phyloP scores from a whole-genome alignment of 176 grass and related monocot genomes.

The Bromus sterilis region DNA sequence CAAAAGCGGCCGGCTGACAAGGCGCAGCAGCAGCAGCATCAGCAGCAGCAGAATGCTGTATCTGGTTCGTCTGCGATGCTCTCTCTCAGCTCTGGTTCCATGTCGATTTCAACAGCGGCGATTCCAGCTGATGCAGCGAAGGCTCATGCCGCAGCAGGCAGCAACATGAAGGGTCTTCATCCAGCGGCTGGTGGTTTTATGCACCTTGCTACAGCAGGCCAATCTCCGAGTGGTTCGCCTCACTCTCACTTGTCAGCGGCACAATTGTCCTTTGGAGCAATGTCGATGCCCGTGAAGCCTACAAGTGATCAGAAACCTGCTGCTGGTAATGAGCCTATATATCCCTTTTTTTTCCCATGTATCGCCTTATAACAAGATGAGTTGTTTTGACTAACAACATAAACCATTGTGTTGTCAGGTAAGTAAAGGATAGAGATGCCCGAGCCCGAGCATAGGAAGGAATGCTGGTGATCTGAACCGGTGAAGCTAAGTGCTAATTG shows the following conservation, averaged over 20 bases:
- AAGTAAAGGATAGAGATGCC: conserved; percentile 7
- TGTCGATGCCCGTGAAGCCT: conserved; percentile 48
- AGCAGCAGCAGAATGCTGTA: conserved; percentile 34
- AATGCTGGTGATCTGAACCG: neutral
- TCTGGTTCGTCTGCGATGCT: conserved; percentile 14
- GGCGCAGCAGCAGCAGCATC: conserved; percentile 42
- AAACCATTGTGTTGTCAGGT: conserved; percentile 4
- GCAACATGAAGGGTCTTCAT: conserved; percentile 53
- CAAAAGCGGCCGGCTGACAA: conserved; percentile 50
- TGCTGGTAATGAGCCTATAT: conserved; percentile 42
- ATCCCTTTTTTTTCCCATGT: neutral
- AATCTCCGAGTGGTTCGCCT: conserved; percentile 33
- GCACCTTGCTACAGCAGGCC: conserved; percentile 33
- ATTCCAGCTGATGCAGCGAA: conserved; percentile 29
- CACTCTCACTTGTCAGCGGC: conserved; percentile 41
- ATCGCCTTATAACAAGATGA: neutral
- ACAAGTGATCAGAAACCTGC: conserved; percentile 72
- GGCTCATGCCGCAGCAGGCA: conserved; percentile 27
- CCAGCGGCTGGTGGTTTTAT: conserved; percentile 36
- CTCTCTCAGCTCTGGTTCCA: conserved; percentile 7
- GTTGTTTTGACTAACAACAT: conserved; percentile 21
- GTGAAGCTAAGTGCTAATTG: conserved; percentile 7
- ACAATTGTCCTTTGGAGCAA: conserved; percentile 45
- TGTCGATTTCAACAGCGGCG: neutral
- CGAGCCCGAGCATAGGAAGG: neutral